These are phyloP conservation scores for Phenoliferia sp. DNA, from an alignment of 1,284 basidiomycete genomes.

Conservation along the genomic window DNA sequence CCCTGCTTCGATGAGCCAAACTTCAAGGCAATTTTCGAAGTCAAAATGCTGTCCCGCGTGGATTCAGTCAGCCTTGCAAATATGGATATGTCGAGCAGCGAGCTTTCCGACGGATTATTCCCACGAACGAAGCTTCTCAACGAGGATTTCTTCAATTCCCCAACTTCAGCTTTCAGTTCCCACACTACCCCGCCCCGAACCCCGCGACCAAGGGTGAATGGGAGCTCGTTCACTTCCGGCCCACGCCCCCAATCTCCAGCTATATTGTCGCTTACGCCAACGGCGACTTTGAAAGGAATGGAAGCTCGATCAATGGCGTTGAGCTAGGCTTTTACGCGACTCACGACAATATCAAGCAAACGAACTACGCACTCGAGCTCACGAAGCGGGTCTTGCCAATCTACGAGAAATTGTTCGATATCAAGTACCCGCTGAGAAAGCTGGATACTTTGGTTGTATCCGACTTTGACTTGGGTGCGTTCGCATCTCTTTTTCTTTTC, in stretches of 20 bases:
- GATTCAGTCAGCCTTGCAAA: constrained; percentile 34
- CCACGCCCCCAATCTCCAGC: constrained; percentile 66
- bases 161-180: not conserved
- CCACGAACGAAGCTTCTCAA: not conserved
- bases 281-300: constrained; percentile 60
- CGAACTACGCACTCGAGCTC: constrained; percentile 66
- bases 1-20: constrained; percentile 88
- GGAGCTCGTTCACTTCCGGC: constrained; percentile 41
- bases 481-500: too few relatives aligned
- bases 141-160: not conserved
- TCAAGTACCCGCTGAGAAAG: constrained; percentile 42
- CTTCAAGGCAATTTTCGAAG: constrained; percentile 78
- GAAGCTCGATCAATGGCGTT: constrained; percentile 41
- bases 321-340: constrained; percentile 78
- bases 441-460: constrained; percentile 42
- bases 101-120: constrained; percentile 16
- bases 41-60: constrained; percentile 74
- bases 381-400: constrained; percentile 70
- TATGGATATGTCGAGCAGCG: constrained; percentile 41
- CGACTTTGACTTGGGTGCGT: constrained; percentile 13
- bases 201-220: constrained; percentile 26
- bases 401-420: constrained; percentile 59
- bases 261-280: constrained; percentile 91
- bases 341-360: not conserved
- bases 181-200: not conserved